Evolutionary conservation across 2,329 filamentous ascomycete genomes (phyloP), one percentile per base, ranked within the genome.

Genomic region (Cadophora luteo-olivacea): DNA sequence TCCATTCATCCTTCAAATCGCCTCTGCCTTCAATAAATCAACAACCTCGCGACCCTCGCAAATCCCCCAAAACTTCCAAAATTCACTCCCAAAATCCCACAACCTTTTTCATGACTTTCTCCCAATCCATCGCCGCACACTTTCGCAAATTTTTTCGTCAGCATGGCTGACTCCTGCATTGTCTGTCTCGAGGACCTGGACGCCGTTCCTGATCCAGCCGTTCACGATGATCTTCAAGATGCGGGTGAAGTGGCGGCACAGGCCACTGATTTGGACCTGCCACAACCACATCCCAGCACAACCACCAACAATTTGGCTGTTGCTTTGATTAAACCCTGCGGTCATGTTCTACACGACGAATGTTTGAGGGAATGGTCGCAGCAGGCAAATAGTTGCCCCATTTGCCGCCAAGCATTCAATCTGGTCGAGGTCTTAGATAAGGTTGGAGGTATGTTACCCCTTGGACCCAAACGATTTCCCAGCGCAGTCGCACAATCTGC

Each of bases 341-440:
- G 93, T 68, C 97, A 99, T 84, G 87, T 94, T 75, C 85, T 99
- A 75, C 96, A 99, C 82, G 91, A 99, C 82, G 89, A 91, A 64
- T 99, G 96, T 80, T 86, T 99, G 74, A 91, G 92, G 75, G 93
- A 94, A 74, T 99, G 96, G 96, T 93, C 95, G 57, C 93, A 97
- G 81, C 92, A 97, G 80, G 95, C 96, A 72, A 99, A 98, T 81
- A 97, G 94, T 79, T 99, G 96, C 80, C 96, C 96, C 57, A 97
- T 99, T 80, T 99, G 96, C 82, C 92, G 96, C 74, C 92, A 93
- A 76, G 89, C 87, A 72, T 98, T 99, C 83, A 95, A 98, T 81
- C 83, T 91, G 75, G 94, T 99, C 73, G 89, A 96, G 78, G 89
- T 99, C 70, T 91, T 91, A 80, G 89, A 92, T 77, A 88, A 86